Base-by-base conservation (phyloP, 116 monocot genomes). In the Cymodocea nodosa region DNA sequence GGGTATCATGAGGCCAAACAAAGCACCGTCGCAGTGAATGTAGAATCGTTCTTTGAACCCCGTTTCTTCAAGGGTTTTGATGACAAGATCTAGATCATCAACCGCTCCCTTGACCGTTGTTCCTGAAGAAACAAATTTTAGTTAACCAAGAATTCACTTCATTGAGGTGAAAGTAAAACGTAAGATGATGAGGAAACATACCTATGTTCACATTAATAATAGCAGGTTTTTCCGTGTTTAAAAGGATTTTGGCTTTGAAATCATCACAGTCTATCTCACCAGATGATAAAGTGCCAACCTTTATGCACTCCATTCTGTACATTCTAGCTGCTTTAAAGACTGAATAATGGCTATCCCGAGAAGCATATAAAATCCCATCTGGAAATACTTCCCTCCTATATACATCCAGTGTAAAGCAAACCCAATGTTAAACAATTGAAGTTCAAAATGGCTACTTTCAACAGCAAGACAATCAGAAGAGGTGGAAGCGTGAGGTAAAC, bases 41-140 rank as follows among this genome's bases (percentile, higher is more conserved):
- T 97, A 97, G 67, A 97, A 91, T 4, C 78, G 81, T 73, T 78
- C 82, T 36, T 63, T 78, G 71, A 91, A 97, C 25, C 97, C 97
- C 70, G 64, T 68, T 74, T 91, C 74, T 63, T 91, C 81, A 37
- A 88, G 84, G 23, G 85, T 85, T 72, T 85, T 76, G 68, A 97
- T 97, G 35, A 91, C 85, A 70, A 85, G 60, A 77, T 97, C 97
- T 18, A 97, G 87, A 75, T 97, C 97, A 77, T 97, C 97, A 48
- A 91, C 90, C 15, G 97, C 91, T 52, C 88, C 97, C 65, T 97
- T 97, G 35, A 97, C 97, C 6, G 97, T 91, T 15, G 97, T 97
- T 66, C 97, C 97, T 97, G 83, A 56, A 78, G 12, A 48, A 23
- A n/a, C 8, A 51, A 66, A 34, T 51, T 25, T 5, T 24, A 4